phyloP scores from a whole-genome alignment of 2,329 filamentous ascomycete genomes.

The Neonectria coccinea region DNA sequence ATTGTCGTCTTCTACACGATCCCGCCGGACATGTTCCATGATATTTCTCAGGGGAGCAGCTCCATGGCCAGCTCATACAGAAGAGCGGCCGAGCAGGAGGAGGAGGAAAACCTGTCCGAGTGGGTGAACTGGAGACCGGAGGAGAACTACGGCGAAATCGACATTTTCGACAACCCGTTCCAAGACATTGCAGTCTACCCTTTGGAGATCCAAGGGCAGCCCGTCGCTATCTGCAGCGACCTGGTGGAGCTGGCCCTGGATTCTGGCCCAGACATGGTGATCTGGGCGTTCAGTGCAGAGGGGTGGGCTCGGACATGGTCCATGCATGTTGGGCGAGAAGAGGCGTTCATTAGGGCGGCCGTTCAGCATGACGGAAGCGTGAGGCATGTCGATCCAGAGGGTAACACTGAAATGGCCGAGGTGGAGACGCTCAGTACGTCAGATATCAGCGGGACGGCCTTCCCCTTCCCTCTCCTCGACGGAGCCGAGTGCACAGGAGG shows the following conservation, averaged over 20 bases:
- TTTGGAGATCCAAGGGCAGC: slow-evolving; percentile 48
- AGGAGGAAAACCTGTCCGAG: slow-evolving; percentile 21
- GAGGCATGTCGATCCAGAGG: slow-evolving; percentile 47
- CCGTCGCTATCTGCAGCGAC: slow-evolving; percentile 47
- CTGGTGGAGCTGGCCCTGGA: slow-evolving; percentile 51
- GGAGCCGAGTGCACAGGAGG: slow-evolving; percentile 21
- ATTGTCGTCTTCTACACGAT: slow-evolving; percentile 70
- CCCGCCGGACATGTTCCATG: slow-evolving; percentile 66
- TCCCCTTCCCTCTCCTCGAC: slow-evolving; percentile 27
- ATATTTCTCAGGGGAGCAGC: slow-evolving; percentile 41
- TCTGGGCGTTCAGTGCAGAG: slow-evolving; percentile 52
- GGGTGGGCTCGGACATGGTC: slow-evolving; percentile 51
- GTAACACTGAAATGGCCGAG: slow-evolving; percentile 47
- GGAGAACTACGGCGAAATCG: slow-evolving; percentile 36
- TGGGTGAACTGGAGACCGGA: slow-evolving; percentile 38
- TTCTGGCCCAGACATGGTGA: slow-evolving; percentile 49
- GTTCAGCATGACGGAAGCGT: slow-evolving; percentile 50
- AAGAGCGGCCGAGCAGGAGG: slow-evolving; percentile 17
- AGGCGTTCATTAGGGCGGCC: slow-evolving; percentile 32
- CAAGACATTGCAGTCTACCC: slow-evolving; percentile 39
- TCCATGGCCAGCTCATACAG: slow-evolving; percentile 22
- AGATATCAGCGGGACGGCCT: slow-evolving; percentile 20
- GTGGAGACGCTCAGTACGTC: slow-evolving; percentile 17
- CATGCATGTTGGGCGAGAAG: slow-evolving; percentile 41
- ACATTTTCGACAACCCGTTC: slow-evolving; percentile 35